Evolutionary conservation across 768 basidiomycete species (phyloP).

Genomic region (Panaeolus papilionaceus): DNA sequence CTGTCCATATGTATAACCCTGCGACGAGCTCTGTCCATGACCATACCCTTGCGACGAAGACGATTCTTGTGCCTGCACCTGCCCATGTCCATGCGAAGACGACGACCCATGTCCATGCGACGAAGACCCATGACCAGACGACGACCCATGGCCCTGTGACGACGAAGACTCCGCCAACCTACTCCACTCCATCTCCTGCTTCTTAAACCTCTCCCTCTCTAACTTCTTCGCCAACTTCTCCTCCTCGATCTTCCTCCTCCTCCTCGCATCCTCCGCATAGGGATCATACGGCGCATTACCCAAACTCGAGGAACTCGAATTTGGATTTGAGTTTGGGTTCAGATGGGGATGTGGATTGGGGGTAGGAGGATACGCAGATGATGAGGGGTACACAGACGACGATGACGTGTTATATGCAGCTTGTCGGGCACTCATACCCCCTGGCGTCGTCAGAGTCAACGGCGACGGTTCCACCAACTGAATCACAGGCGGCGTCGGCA

Average conservation of each 20-base stretch:
- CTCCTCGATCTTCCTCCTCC: constrained; percentile 8
- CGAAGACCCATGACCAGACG: background rate
- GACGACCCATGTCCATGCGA: background rate
- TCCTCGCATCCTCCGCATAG: background rate
- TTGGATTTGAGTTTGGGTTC: background rate
- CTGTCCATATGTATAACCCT: background rate
- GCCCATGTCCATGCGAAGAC: background rate
- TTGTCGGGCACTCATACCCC: background rate
- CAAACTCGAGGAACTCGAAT: background rate
- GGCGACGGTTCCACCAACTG: constrained; percentile 3
- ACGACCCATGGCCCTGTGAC: background rate
- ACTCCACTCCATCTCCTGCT: constrained; percentile 9
- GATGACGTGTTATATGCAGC: background rate
- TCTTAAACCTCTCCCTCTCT: constrained; percentile 9
- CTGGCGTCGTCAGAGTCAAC: background rate
- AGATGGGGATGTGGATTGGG: background rate
- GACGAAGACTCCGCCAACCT: background rate
- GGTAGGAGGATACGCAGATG: background rate
- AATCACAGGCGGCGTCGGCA: constrained; percentile 10
- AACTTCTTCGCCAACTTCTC: constrained; percentile 14
- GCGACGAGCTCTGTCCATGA: background rate
- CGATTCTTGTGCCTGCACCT: background rate
- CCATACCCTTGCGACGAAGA: background rate
- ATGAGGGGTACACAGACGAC: background rate
- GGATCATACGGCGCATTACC: background rate